Base-by-base conservation (phyloP, 495 filamentous ascomycete species). In the Margaritispora aquatica region DNA sequence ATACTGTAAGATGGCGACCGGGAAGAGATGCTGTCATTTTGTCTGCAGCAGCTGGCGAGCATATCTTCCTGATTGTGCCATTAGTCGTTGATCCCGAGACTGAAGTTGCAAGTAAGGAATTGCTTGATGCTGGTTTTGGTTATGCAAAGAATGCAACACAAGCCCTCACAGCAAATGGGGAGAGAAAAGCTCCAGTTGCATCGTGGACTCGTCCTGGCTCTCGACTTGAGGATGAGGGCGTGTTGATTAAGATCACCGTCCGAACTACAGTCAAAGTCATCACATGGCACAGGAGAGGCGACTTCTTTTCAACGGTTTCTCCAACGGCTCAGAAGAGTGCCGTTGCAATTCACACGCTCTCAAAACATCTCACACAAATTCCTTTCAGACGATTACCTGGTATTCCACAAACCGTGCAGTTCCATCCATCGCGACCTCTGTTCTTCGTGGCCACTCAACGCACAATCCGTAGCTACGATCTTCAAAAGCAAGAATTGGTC, bases 401-500 rank as follows among this genome's bases (percentile, higher is more conserved):
- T 58, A 80, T 94, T 57, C 80, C 92, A 8, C 95, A 97, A 76
- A 87, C 88, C 8, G 91, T 89, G 7, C 86, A 89, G 57, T 98
- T 98, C 84, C 94, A 98, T 70, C 95, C 94, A 5, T 88, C 85
- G 50, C 85, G 92, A 54, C 92, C 95, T 3, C 84, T 95, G 52
- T 89, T 98, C 72, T 97, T 97, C 64, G 90, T 98, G 38, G 94
- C 94, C 20, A 97, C 95, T 24, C 92, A 95, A 70, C 88, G 90
- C 52, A 86, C 87, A 29, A 88, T 98, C 65, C 88, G 94, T 49
- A 88, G 84, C 64, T 98, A 97, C 74, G 93, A 98, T 70, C 81
- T 98, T 26, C 84, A 89, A 46, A 86, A 84, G 66, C 91, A 96
- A 70, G 84, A 93, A 58, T 83, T 97, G 22, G 77, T 96, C 71